Evolutionary conservation across 805 yeast genomes (phyloP).

Genomic region (Lachancea lanzarotensis): DNA sequence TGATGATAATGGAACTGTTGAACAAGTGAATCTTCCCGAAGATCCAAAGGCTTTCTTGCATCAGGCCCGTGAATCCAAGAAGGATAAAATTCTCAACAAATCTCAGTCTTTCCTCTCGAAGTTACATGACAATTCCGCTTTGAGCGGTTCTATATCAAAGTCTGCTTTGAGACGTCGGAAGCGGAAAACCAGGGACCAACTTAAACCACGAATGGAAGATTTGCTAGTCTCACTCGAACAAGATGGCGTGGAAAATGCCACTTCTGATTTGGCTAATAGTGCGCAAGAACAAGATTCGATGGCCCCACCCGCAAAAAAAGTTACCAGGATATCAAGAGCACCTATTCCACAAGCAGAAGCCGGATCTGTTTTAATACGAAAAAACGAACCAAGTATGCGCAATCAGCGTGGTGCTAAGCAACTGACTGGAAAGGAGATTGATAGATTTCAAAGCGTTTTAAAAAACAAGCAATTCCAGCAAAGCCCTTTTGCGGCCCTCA

Average conservation of each 20-base stretch:
- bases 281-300: not conserved
- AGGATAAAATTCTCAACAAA: slow-evolving; percentile 41
- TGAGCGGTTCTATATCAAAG: slow-evolving; percentile 50
- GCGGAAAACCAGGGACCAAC: slow-evolving; percentile 53
- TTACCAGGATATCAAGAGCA: slow-evolving; percentile 7
- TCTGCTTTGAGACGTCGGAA: slow-evolving; percentile 60
- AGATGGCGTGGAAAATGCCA: slow-evolving; percentile 19
- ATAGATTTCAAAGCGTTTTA: slow-evolving; percentile 52
- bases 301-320: not conserved
- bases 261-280: not conserved
- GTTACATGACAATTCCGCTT: slow-evolving; percentile 17
- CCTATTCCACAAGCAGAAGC: not conserved
- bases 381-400: slow-evolving; percentile 47
- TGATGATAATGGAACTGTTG: slow-evolving; percentile 7
- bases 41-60: slow-evolving; percentile 46
- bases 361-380: slow-evolving; percentile 19
- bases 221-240: slow-evolving; percentile 46
- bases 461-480: slow-evolving; percentile 47
- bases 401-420: slow-evolving; percentile 48
- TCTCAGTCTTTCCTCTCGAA: slow-evolving; percentile 32
- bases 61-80: slow-evolving; percentile 46
- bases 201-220: slow-evolving; percentile 64
- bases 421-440: slow-evolving; percentile 52
- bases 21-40: slow-evolving; percentile 21
- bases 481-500: slow-evolving; percentile 61